Base-by-base conservation (phyloP, 495 filamentous ascomycete genomes). In the Talaromyces trachyspermus region DNA sequence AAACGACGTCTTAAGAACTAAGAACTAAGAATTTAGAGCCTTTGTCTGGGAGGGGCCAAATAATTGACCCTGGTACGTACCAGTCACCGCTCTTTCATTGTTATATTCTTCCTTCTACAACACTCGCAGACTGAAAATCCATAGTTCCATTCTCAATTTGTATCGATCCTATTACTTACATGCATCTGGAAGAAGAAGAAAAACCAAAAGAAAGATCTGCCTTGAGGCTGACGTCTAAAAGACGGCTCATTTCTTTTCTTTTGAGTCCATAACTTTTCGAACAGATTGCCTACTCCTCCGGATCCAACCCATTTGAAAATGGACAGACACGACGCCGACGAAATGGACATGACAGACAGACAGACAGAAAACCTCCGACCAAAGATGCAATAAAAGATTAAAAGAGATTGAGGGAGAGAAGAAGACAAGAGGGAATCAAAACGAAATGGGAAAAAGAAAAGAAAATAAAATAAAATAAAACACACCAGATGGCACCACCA, bases 61-160 rank as follows among this genome's bases (percentile, higher is more conserved):
- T n/a, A n/a, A n/a, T n/a, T n/a, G n/a, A n/a, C n/a, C n/a, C n/a
- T n/a, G n/a, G n/a, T n/a, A n/a, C n/a, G n/a, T n/a, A n/a, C n/a
- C n/a, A n/a, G n/a, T n/a, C n/a, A n/a, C n/a, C n/a, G n/a, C n/a
- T n/a, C n/a, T n/a, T n/a, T n/a, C n/a, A n/a, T n/a, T n/a, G n/a
- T n/a, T n/a, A n/a, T n/a, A n/a, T n/a, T n/a, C n/a, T n/a, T n/a
- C n/a, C n/a, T n/a, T n/a, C n/a, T n/a, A n/a, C n/a, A n/a, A n/a
- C n/a, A n/a, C n/a, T n/a, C n/a, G n/a, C n/a, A n/a, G n/a, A n/a
- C n/a, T n/a, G n/a, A n/a, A n/a, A n/a, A n/a, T n/a, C n/a, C n/a
- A n/a, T n/a, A n/a, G n/a, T n/a, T 42, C 23, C 23, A 42, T 42
- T 42, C 11, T 42, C 39, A 42, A n/a, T 42, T 23, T 42, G 22